Base-by-base conservation (phyloP, 2,329 filamentous ascomycete species). In the Clonostachys chloroleuca region DNA sequence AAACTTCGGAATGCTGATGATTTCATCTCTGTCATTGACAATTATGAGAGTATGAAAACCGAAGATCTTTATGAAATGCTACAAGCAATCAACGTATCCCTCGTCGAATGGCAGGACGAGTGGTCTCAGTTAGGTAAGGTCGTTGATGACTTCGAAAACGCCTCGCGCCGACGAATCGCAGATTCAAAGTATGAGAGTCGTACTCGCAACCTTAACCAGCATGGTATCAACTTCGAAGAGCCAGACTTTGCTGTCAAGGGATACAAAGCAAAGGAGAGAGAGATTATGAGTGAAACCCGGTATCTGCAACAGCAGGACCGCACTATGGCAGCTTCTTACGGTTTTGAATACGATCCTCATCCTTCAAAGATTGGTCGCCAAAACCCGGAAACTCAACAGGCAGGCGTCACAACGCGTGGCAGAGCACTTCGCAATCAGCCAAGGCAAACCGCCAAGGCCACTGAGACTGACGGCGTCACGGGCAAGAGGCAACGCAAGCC, bases 271-370 rank as follows among this genome's bases (percentile, higher is more conserved):
- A 68, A 70, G 42, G 65, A 68, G 43, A 64, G 65, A 36, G 73
- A 75, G 41, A 58, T 66, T 3, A 62, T 67, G 52, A 66, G 62
- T 33, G 73, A 76, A 46, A 70, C 70, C 1, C 64, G 70, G 20
- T 70, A 77, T 40, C 67, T 73, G 5, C 74, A 77, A 47, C 59
- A 70, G 46, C 76, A 85, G 57, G 80, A 84, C 62, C 70, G 70
- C 47, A 68, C 82, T 51, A 78, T 80, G 72, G 80, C 81, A 8
- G 70, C 77, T 50, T 70, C 74, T 2, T 85, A 84, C 55, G 75
- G 77, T 14, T 83, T 84, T 54, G 77, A 82, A 50, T 81, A 83
- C 53, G 80, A 84, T 53, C 70, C 75, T 10, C 75, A 80, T 45
- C 72, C 75, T 3, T 73, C 73, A 50, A 79, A 78, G 60, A 70